Evolutionary conservation across 768 basidiomycete genomes (phyloP).

Genomic region (Mycena galopus): DNA sequence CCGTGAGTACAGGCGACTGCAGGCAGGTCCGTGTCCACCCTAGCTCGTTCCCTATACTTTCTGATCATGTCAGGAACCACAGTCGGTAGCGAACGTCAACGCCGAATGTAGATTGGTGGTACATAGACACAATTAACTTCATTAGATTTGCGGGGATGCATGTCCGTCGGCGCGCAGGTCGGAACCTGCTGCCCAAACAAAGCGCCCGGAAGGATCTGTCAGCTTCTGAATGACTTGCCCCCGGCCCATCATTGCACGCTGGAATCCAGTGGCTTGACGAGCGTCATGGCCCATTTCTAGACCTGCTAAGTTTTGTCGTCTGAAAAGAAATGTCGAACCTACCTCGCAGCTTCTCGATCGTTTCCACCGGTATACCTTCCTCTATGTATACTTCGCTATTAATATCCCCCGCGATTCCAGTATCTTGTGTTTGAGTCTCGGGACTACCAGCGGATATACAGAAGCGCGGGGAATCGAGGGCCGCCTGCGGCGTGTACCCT

Average conservation of each 20-base stretch:
- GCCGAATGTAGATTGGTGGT: constrained; percentile 65
- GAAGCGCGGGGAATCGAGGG: constrained; percentile 95
- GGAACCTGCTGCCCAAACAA: constrained; percentile 96
- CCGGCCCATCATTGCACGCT: constrained; percentile 78
- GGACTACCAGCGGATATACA: constrained; percentile 92
- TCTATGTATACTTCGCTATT: constrained; percentile 93
- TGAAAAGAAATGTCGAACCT: background rate
- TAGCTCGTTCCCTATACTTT: background rate
- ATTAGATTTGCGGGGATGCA: constrained; percentile 85
- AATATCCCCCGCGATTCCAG: constrained; percentile 70
- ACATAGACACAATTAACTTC: background rate
- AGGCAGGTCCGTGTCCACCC: constrained; percentile 62
- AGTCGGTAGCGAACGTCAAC: constrained; percentile 78
- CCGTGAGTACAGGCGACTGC: constrained; percentile 81
- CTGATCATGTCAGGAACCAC: constrained; percentile 16
- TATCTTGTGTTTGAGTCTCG: constrained; percentile 61
- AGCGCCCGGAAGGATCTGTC: constrained; percentile 70
- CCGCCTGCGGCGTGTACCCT: constrained; percentile 89
- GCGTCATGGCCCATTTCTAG: constrained; percentile 93
- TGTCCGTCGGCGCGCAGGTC: constrained; percentile 92
- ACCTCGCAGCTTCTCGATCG: constrained; percentile 79
- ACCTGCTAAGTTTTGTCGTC: background rate
- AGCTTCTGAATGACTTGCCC: constrained; percentile 93
- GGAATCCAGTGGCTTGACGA: constrained; percentile 69
- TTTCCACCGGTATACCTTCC: constrained; percentile 77